Base-by-base conservation (phyloP, 768 basidiomycete genomes). In the Peribolospora baueri region DNA sequence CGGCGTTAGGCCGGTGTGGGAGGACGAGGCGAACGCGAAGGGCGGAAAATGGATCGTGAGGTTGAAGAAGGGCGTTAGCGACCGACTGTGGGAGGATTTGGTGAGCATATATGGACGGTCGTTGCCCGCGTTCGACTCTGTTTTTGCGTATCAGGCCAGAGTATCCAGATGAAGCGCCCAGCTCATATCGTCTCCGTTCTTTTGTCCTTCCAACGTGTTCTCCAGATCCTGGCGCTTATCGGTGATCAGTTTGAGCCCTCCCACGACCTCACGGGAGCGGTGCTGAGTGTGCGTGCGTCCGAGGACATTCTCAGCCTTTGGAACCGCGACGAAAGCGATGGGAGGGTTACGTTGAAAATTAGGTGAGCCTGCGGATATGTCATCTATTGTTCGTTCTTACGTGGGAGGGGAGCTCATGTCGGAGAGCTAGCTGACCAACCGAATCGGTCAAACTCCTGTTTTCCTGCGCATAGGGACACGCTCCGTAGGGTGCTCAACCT, bases 11-110 rank as follows among this genome's bases (percentile, higher is more conserved):
- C 90, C 91, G 0, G 82, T 91, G 3, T 97, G 91, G 91, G 91
- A 97, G 66, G 88, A 93, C 67, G 82, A 86, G 10, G 71, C 86
- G 55, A 93, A 93, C 66, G 67, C 78, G 51, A 66, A 77, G 11
- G 90, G 90, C 38, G 90, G 88, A 3, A 91, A 90, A 68, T 97
- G 88, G 83, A 91, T 91, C 52, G 75, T 97, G 56, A 82, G 91
- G 53, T 74, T 97, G 50, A 77, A 79, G 61, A 93, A 97, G 65
- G 86, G 86, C 48, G 74, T 90, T 42, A 78, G 84, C 4, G 87
- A 91, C 68, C 78, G 84, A 39, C 69, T 90, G 52, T 91, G 86
- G 86, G 86, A 91, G 69, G 81, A 84, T 61, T 74, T 86, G 25
- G 25, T 25, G 25, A 25, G 25, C 40, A 54, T 57, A 10, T 3